Percentiles rank a stretch among this genome's conserved stretches.
phyloP scores from a whole-genome alignment of 768 basidiomycete species.

The Cubamyces sp. region DNA sequence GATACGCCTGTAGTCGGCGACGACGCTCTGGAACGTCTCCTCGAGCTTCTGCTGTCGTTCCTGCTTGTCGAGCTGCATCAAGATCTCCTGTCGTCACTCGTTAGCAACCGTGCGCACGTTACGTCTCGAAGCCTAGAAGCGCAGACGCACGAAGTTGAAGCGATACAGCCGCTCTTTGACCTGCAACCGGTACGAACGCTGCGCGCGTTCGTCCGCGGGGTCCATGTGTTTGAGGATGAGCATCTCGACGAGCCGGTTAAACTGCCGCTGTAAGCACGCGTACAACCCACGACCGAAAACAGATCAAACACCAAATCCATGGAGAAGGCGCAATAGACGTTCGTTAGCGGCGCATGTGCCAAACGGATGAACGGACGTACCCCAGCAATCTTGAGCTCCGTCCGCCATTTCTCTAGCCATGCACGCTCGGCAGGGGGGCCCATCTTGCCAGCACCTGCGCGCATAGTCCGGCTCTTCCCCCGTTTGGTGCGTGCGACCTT shows the following conservation, averaged over 20 bases:
- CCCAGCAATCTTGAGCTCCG: slow-evolving; percentile 85
- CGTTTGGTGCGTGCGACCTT: slow-evolving; percentile 13
- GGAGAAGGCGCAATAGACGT: not conserved
- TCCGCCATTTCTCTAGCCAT: slow-evolving; percentile 83
- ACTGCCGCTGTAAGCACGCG: slow-evolving; percentile 73
- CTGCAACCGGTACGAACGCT: slow-evolving; percentile 78
- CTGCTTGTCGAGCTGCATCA: slow-evolving; percentile 84
- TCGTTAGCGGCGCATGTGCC: not conserved
- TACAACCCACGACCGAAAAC: slow-evolving; percentile 3
- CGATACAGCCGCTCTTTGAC: slow-evolving; percentile 95
- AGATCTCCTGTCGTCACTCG: slow-evolving; percentile 64
- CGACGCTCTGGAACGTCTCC: slow-evolving; percentile 89
- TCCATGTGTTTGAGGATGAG: slow-evolving; percentile 75
- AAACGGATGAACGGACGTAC: slow-evolving; percentile 46
- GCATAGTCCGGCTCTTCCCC: slow-evolving; percentile 17
- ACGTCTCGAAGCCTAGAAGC: not conserved
- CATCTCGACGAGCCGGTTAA: slow-evolving; percentile 85
- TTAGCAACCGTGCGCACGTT: not conserved
- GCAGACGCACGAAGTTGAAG: slow-evolving; percentile 84
- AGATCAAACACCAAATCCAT: not conserved
- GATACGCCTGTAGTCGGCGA: slow-evolving; percentile 84
- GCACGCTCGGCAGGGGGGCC: slow-evolving; percentile 76
- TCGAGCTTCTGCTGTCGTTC: slow-evolving; percentile 89
- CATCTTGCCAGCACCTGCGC: slow-evolving; percentile 52
- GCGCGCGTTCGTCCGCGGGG: slow-evolving; percentile 53